Evolutionary conservation across 2,329 filamentous ascomycete species (phyloP).

Genomic region (Neofusicoccum sp.): DNA sequence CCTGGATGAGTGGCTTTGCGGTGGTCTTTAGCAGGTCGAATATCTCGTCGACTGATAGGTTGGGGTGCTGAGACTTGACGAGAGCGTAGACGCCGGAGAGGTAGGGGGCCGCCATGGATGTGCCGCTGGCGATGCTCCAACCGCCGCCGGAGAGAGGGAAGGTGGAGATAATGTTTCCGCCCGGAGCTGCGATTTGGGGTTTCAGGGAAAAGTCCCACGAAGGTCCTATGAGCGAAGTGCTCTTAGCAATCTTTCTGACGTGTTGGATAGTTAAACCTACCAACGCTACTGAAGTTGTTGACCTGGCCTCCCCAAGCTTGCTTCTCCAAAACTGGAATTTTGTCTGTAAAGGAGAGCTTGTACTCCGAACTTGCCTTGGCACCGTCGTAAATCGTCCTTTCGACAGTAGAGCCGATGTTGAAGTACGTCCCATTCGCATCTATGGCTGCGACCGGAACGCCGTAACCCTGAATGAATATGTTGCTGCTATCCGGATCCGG

Average conservation of each 20-base stretch:
- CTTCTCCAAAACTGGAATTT: not conserved
- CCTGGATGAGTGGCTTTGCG: slow-evolving; percentile 26
- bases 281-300: slow-evolving; percentile 7
- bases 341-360: not conserved
- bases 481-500: not conserved
- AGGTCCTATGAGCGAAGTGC: slow-evolving; percentile 49
- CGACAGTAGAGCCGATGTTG: not conserved
- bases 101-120: slow-evolving; percentile 47
- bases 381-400: not conserved
- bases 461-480: not conserved
- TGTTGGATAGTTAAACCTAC: not conserved
- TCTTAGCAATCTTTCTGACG: not conserved
- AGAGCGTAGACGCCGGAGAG: slow-evolving; percentile 27
- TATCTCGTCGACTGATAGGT: slow-evolving; percentile 23
- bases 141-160: slow-evolving; percentile 47
- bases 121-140: slow-evolving; percentile 58
- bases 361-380: not conserved
- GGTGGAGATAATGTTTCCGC: slow-evolving; percentile 62
- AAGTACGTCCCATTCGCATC: slow-evolving; percentile 3
- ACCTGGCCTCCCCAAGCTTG: not conserved
- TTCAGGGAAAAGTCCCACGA: slow-evolving; percentile 61
- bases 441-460: not conserved
- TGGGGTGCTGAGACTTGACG: not conserved
- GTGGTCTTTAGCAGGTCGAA: slow-evolving; percentile 27
- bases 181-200: slow-evolving; percentile 59